Conservation (phyloP, 2,329 filamentous ascomycete genomes). For the Blastomyces percursus region DNA sequence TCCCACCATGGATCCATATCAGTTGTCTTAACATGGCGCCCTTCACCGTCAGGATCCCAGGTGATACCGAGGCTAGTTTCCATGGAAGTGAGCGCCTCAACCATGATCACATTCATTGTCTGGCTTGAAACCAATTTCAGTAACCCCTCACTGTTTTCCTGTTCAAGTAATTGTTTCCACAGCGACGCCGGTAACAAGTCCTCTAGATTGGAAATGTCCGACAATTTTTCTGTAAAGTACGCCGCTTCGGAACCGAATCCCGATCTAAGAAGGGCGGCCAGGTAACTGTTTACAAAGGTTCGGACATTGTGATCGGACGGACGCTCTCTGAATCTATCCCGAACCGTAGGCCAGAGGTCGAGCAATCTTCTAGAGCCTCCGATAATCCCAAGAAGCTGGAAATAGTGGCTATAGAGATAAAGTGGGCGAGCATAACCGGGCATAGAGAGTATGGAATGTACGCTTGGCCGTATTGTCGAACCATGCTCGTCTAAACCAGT, state of each 20-base stretch:
- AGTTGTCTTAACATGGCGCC: conserved; percentile 15
- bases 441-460: conserved; percentile 1
- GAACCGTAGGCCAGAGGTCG: conserved; percentile 18
- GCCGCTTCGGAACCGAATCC: conserved; percentile 18
- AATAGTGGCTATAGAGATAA: conserved; percentile 6
- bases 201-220: conserved; percentile 15
- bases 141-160: conserved; percentile 16
- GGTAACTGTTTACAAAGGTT: conserved; percentile 18
- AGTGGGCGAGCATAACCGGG: not conserved
- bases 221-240: conserved; percentile 20
- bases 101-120: conserved; percentile 19
- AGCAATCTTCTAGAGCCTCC: conserved; percentile 16
- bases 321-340: conserved; percentile 5
- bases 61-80: conserved; percentile 24
- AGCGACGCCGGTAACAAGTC: conserved; percentile 13
- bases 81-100: conserved; percentile 19
- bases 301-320: conserved; percentile 3
- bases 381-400: conserved; percentile 14
- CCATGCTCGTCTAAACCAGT: conserved; percentile 2
- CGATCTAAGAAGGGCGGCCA: conserved; percentile 18
- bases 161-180: conserved; percentile 13
- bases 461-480: not conserved
- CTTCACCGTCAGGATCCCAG: conserved; percentile 18
- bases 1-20: conserved; percentile 9
- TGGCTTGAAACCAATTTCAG: conserved; percentile 17